Conservation (phyloP, 2,329 filamentous ascomycete species). For the Stemphylium lycopersici region DNA sequence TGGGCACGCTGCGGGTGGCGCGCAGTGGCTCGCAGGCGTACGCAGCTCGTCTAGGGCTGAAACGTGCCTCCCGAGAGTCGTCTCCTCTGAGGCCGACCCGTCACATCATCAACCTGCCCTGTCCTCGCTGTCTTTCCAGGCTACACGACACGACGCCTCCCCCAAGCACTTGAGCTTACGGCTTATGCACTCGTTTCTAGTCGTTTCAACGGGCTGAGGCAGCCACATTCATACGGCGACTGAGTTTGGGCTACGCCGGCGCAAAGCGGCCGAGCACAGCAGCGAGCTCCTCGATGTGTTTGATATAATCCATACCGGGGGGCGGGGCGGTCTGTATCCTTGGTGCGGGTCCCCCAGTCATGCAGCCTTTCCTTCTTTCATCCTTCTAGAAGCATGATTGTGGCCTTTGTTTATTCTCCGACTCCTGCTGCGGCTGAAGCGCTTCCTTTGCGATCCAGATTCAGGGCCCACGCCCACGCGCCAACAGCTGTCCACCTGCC, state of each 20-base stretch:
- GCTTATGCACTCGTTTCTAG: not conserved
- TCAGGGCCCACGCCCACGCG: slow-evolving; percentile 3
- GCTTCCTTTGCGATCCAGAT: slow-evolving; percentile 9
- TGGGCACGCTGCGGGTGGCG: slow-evolving; percentile 7
- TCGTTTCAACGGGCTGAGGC: slow-evolving; percentile 4
- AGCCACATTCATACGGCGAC: slow-evolving; percentile 1
- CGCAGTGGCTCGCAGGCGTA: not conserved
- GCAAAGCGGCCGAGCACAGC: slow-evolving; percentile 2
- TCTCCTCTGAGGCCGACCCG: slow-evolving; percentile 1
- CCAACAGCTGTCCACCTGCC: not conserved
- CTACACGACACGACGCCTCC: not conserved
- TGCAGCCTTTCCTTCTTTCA: slow-evolving; percentile 19
- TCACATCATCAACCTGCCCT: slow-evolving; percentile 13
- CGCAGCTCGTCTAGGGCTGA: slow-evolving; percentile 14
- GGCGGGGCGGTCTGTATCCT: not conserved
- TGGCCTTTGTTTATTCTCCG: slow-evolving; percentile 10
- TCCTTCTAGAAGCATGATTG: slow-evolving; percentile 28
- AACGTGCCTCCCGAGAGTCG: slow-evolving; percentile 16
- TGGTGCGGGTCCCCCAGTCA: slow-evolving; percentile 3
- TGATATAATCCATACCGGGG: not conserved
- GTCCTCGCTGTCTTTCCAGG: slow-evolving; percentile 7
- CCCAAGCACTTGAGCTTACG: not conserved
- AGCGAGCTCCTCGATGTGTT: slow-evolving; percentile 6
- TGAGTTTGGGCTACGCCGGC: not conserved
- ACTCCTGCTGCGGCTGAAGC: slow-evolving; percentile 25